Base-by-base conservation (phyloP, 2,329 filamentous ascomycete species). In the Periconia sp. region DNA sequence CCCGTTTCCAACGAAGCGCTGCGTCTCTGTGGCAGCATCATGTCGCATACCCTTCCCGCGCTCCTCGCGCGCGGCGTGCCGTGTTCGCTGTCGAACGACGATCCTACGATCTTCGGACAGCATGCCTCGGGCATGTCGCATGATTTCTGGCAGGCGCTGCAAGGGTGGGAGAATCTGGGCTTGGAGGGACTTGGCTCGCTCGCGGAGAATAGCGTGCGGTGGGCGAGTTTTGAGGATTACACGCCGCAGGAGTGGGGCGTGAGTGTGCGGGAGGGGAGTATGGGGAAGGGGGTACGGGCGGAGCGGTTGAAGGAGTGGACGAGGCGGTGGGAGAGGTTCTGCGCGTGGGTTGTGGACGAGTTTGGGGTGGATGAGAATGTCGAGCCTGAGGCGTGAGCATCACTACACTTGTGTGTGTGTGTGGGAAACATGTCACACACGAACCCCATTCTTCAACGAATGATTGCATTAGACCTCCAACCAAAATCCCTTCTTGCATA, bases 81-180 rank as follows among this genome's bases (percentile, higher is more conserved):
- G 6, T 93, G 92, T 65, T 85, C 88, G 11, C 82, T 99, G 10
- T 91, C 88, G 77, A 96, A 96, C 68, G 93, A 97, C 69, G 92
- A 96, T 69, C 92, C 92, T 1, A 90, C 89, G 1, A 91, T 97
- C 66, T 80, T 96, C 6, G 92, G 92, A 9, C 90, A 96, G 65
- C 90, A 90, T 53, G 85, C 82, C 7, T 88, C 86, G 23, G 91
- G 91, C 37, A 87, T 94, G 82, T 93, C 89, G 1, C 90, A 96
- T 73, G 92, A 97, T 75, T 96, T 96, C 74, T 97, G 91, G 91
- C 91, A 96, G 74, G 89, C 90, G 1, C 77, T 97, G 18, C 92
- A 96, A 74, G 92, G 90, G 0, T 94, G 92, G 85, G 88, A 96
- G 54, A 96, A 95, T 67, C 82, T 97, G 14, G 94, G 92, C 0